Evolutionary conservation across 768 basidiomycete genomes (phyloP), one percentile per base, ranked within the genome.

Genomic region (Suillus tomentosus): DNA sequence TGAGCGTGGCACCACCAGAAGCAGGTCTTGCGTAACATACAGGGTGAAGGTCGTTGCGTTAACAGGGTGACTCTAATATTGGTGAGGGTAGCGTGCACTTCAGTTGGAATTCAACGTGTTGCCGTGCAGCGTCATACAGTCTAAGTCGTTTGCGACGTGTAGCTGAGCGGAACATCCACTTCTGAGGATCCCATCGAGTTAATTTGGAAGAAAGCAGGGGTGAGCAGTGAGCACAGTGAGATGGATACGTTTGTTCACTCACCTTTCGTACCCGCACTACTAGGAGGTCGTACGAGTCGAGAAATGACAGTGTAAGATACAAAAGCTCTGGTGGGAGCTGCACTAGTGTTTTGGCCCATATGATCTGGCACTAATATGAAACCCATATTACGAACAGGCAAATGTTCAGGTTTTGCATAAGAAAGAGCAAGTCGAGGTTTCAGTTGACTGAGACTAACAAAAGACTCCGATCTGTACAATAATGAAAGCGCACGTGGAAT

Each of bases 1-100:
- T 77, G 11, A 81, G 73, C 8, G 3, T 3, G 80, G 76, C 17
- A 86, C 79, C 10, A 87, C 78, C 17, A 84, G 80, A n/a, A 85
- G 74, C 5, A 87, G 70, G 70, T 86, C 83, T 71, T 85, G 83
- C 8, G 79, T 74, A 13, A 82, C 84, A 72, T 84, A 84, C 79
- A 86, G 84, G 1, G 85, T 84, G 61, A 85, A 85, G 47, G 74
- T 77, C 24, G 81, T 60, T 43, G 79, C 79, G 15, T 71, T 72
- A 27, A 27, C 27, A 27, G 1, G 2, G 27, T 3, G 75, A 83
- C 81, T 80, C 83, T 1, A 80, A 79, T 5, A 78, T 78, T 0
- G 82, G 80, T 6, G 83, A 68, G 4, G 76, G 70, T 40, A 84
- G 69, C 22, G 72, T 77, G 65, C 77, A 75, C 4, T 73, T 71